Base-by-base conservation (phyloP, 2,329 filamentous ascomycete genomes). In the Lojkania enalia region DNA sequence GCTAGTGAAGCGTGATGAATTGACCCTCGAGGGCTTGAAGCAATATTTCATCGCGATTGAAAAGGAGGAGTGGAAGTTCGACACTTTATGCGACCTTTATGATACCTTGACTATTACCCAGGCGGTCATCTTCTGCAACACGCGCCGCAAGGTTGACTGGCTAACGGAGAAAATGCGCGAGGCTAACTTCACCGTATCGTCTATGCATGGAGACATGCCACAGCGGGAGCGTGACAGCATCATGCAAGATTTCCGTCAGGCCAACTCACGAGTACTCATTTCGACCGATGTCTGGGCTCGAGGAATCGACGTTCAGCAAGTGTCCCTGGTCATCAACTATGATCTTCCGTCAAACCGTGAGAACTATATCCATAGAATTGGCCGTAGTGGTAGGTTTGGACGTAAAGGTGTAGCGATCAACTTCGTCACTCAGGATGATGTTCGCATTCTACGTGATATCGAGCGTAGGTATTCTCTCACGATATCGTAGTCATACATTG, bases 41-140 rank as follows among this genome's bases (percentile, higher is more conserved):
- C 94, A 99, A 72, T 99, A 96, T 78, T 99, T 96, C 70, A 97
- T 99, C 63, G 94, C 94, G 1, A 94, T 97, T 15, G 94, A 99
- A 74, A 97, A 96, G 78, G 94, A 99, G 72, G 94, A 97, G 70
- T 99, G 94, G 94, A 99, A 99, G 73, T 96, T 99, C 61, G 94
- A 99, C 71, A 99, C 94, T 2, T 84, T 99, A 3, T 97, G 90
- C 73, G 94, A 99, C 75, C 85, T 99, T 46, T 99, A 99, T 80
- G 94, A 99, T 71, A 97, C 94, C 11, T 82, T 99, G 33, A 99
- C 94, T 43, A 97, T 99, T 67, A 97, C 94, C 13, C 94, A 97
- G 76, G 94, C 94, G 35, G 94, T 99, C 70, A 99, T 99, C 70
- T 99, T 99, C 80, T 99, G 94, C 81, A 99, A 99, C 75, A 99